Conservation (phyloP, 2,329 filamentous ascomycete genomes). For the Elsinoe australis region DNA sequence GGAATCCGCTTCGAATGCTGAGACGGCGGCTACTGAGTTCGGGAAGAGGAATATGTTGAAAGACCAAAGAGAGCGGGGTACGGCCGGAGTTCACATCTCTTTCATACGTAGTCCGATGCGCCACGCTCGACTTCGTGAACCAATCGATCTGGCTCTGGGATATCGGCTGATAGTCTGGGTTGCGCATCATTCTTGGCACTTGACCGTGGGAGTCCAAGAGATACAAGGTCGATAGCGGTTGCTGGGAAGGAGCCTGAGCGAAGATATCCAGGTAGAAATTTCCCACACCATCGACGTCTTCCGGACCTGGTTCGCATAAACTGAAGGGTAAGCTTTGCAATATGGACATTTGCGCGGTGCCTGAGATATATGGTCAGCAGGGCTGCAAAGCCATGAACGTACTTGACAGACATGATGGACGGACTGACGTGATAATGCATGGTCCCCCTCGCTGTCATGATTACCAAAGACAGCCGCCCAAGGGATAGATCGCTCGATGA, state of each 20-base stretch:
- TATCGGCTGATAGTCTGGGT: constrained; percentile 93
- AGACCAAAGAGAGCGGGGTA: constrained; percentile 86
- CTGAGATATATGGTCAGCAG: constrained; percentile 49
- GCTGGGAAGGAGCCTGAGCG: constrained; percentile 66
- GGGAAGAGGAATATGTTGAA: constrained; percentile 92
- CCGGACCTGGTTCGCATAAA: constrained; percentile 71
- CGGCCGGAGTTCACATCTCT: constrained; percentile 68
- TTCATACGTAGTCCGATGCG: constrained; percentile 65
- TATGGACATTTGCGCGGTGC: constrained; percentile 72
- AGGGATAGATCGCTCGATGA: constrained; percentile 80
- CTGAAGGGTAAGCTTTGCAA: constrained; percentile 84
- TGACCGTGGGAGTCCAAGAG: constrained; percentile 89
- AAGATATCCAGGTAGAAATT: constrained; percentile 93
- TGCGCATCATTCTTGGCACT: constrained; percentile 79
- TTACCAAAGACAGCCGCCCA: constrained; percentile 95
- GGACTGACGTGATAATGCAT: not conserved
- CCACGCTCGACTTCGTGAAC: constrained; percentile 56
- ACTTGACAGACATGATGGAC: no score
- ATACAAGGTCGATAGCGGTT: constrained; percentile 91
- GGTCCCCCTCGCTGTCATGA: constrained; percentile 76
- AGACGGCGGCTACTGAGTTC: constrained; percentile 65
- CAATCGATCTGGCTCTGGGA: constrained; percentile 90
- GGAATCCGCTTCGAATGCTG: constrained; percentile 55
- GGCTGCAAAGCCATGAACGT: no score
- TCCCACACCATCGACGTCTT: constrained; percentile 78